Evolutionary conservation across 805 yeast genomes (phyloP).

Genomic region (Gaillardinia entomophila): DNA sequence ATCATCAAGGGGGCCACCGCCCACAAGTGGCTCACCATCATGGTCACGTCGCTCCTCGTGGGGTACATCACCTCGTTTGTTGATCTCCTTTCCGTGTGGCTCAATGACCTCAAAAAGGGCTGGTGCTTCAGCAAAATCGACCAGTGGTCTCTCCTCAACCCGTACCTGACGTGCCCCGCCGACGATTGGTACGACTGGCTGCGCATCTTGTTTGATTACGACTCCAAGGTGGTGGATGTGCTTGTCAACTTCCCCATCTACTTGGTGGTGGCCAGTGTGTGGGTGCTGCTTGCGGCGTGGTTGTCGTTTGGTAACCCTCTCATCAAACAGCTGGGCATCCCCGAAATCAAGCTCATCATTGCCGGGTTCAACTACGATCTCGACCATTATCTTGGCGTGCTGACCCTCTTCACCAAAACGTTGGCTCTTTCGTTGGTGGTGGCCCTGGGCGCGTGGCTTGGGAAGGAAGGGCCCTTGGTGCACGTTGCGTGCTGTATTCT

Average conservation of each 20-base stretch:
- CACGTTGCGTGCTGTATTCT: constrained; percentile 64
- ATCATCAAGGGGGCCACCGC: constrained; percentile 8
- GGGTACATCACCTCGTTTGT: constrained; percentile 46
- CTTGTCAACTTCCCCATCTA: constrained; percentile 33
- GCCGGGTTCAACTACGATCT: constrained; percentile 53
- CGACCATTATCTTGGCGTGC: constrained; percentile 44
- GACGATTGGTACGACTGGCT: constrained; percentile 38
- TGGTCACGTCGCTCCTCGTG: constrained; percentile 38
- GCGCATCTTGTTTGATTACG: constrained; percentile 17
- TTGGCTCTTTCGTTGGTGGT: constrained; percentile 58
- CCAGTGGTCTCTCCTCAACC: constrained; percentile 36
- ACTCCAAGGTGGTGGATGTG: constrained; percentile 8
- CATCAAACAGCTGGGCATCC: constrained; percentile 54
- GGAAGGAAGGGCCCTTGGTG: constrained; percentile 83
- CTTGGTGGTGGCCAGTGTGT: constrained; percentile 18
- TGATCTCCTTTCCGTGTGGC: constrained; percentile 44
- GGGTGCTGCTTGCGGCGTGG: constrained; percentile 22
- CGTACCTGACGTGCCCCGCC: constrained; percentile 38
- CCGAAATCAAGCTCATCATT: constrained; percentile 64
- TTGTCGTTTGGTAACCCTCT: constrained; percentile 21
- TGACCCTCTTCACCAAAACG: constrained; percentile 50
- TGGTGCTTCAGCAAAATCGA: constrained; percentile 36
- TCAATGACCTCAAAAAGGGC: constrained; percentile 51
- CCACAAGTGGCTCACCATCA: constrained; percentile 44
- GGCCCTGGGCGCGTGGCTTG: constrained; percentile 76